Conservation (phyloP, 1,284 basidiomycete species). For the Irpex rosettiformis region DNA sequence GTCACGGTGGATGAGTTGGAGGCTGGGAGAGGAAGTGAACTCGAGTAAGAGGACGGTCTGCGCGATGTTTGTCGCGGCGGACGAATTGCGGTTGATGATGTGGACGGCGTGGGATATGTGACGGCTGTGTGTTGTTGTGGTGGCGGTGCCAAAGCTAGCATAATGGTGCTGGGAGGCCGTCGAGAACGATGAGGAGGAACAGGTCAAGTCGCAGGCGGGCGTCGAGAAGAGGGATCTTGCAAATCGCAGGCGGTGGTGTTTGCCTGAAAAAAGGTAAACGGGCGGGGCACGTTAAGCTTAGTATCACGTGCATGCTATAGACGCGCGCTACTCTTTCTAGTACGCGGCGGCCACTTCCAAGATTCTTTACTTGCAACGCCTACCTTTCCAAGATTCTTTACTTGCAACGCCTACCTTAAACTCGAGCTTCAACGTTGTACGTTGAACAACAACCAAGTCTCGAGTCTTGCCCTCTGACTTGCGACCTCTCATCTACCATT, state of each 20-base stretch:
- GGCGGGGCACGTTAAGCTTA: neutral
- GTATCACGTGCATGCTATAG: neutral
- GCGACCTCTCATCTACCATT: too few relatives aligned
- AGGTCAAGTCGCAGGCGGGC: neutral
- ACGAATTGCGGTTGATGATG: constrained; percentile 13
- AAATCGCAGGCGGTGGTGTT: neutral
- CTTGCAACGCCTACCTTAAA: neutral
- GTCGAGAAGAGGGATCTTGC: neutral
- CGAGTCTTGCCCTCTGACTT: too few relatives aligned
- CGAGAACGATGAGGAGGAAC: constrained; percentile 3
- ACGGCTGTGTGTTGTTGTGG: constrained; percentile 12
- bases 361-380: too few relatives aligned
- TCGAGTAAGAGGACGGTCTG: constrained; percentile 14
- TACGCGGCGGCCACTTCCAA: too few relatives aligned
- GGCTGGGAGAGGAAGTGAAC: constrained; percentile 6
- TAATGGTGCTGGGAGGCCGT: constrained; percentile 1
- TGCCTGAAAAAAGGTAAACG: neutral
- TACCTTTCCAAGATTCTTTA: too few relatives aligned
- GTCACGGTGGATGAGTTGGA: constrained; percentile 16
- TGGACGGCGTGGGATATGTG: constrained; percentile 14
- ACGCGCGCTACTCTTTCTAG: neutral
- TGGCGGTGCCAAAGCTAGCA: constrained; percentile 18
- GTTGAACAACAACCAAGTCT: too few relatives aligned
- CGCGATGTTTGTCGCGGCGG: constrained; percentile 13
- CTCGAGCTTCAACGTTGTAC: neutral